Evolutionary conservation across 1,284 basidiomycete genomes (phyloP).

Genomic region (Malassezia restricta): DNA sequence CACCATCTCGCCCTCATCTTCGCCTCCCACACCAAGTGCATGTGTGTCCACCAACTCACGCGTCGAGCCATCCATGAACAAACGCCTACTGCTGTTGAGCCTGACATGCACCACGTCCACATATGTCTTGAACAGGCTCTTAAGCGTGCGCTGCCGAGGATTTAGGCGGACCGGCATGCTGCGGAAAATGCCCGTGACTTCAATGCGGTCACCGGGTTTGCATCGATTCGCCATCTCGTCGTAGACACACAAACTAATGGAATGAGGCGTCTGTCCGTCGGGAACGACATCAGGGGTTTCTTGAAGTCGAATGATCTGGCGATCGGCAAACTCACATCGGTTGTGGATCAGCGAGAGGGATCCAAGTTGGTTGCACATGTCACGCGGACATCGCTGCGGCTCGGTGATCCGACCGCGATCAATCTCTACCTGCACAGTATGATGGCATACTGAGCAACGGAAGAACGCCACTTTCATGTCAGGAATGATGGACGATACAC

Average conservation of each 20-base stretch:
- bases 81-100: conserved; percentile 57
- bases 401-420: conserved; percentile 92
- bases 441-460: conserved; percentile 87
- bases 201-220: conserved; percentile 85
- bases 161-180: conserved; percentile 87
- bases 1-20: conserved; percentile 50
- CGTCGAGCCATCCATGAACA: conserved; percentile 71
- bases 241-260: conserved; percentile 85
- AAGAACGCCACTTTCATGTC: conserved; percentile 98
- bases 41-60: conserved; percentile 52
- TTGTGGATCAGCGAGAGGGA: conserved; percentile 94
- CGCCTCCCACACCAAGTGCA: conserved; percentile 71
- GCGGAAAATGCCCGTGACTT: conserved; percentile 86
- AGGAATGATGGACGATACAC: conserved; percentile 91
- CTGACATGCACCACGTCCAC: conserved; percentile 87
- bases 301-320: conserved; percentile 86
- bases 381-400: conserved; percentile 76
- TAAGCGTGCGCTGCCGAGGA: conserved; percentile 76
- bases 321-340: conserved; percentile 84
- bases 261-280: conserved; percentile 95
- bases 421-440: conserved; percentile 87
- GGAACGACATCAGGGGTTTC: conserved; percentile 96
- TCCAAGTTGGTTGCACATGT: conserved; percentile 72
- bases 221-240: conserved; percentile 89
- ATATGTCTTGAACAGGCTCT: conserved; percentile 93